phyloP scores from a whole-genome alignment of 2,329 filamentous ascomycete genomes.

The Aquanectria penicillioides region DNA sequence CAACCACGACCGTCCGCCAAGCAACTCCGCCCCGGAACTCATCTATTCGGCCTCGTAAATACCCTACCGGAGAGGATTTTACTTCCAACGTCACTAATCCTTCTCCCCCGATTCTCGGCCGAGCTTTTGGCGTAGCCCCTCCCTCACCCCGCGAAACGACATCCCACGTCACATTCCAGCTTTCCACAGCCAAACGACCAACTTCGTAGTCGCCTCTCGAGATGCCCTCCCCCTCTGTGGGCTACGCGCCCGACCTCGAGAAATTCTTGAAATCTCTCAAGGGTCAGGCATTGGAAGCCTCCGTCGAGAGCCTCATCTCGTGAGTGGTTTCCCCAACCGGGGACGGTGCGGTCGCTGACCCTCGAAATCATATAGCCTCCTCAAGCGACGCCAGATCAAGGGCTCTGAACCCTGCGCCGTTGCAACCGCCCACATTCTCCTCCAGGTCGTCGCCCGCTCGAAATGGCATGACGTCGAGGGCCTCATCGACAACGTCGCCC shows the following conservation, averaged over 20 bases:
- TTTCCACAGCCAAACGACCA: conserved; percentile 1
- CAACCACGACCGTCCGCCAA: conserved; percentile 28
- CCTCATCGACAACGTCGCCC: conserved; percentile 82
- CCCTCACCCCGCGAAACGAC: conserved; percentile 25
- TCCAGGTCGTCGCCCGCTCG: conserved; percentile 84
- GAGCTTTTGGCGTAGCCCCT: conserved; percentile 12
- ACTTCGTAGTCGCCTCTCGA: conserved; percentile 26
- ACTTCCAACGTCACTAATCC: not conserved
- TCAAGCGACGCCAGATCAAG: conserved; percentile 90
- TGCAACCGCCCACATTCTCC: conserved; percentile 88
- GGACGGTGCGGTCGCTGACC: conserved; percentile 4
- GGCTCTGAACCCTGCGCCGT: conserved; percentile 90
- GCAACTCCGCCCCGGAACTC: not conserved
- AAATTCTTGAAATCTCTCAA: conserved; percentile 85
- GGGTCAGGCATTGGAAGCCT: conserved; percentile 78
- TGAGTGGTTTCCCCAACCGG: conserved; percentile 54
- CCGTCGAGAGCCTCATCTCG: conserved; percentile 86
- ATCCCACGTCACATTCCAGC: conserved; percentile 32
- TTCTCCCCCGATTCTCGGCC: conserved; percentile 5
- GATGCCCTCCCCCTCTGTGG: conserved; percentile 49
- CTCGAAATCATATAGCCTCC: conserved; percentile 73
- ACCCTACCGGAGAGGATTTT: not conserved
- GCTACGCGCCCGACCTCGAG: conserved; percentile 75
- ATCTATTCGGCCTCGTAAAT: not conserved
- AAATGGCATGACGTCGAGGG: conserved; percentile 81